Conservation (phyloP, 2,329 filamentous ascomycete species). For the Macrophomina pseudophaseolina region DNA sequence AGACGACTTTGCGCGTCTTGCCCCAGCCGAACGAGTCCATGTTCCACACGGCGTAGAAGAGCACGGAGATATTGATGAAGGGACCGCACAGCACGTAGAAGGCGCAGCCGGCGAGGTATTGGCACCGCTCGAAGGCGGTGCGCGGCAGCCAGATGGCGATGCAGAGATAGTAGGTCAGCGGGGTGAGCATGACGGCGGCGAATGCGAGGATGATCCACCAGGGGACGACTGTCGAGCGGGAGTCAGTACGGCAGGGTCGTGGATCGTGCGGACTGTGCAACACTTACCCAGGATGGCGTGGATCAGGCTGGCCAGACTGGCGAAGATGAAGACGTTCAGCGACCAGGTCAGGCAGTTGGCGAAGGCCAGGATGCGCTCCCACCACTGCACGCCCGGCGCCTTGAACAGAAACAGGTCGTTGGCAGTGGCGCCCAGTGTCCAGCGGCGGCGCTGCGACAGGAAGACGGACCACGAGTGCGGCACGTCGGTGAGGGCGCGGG, state of each 20-base stretch:
- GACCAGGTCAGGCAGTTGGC: constrained; percentile 53
- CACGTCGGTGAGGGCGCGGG: constrained; percentile 53
- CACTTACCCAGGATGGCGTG: constrained; percentile 28
- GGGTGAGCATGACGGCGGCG: constrained; percentile 37
- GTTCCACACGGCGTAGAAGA: constrained; percentile 50
- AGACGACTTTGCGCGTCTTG: constrained; percentile 43
- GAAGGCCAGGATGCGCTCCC: constrained; percentile 53
- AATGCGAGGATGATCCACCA: constrained; percentile 32
- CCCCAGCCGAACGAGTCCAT: constrained; percentile 56
- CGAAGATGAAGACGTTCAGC: constrained; percentile 34
- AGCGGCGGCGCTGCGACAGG: constrained; percentile 56
- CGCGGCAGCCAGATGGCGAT: constrained; percentile 38
- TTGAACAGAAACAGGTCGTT: constrained; percentile 59
- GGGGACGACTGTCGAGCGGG: constrained; percentile 17
- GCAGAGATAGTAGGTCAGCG: constrained; percentile 37
- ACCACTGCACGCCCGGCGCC: constrained; percentile 48
- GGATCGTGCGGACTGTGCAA: no score
- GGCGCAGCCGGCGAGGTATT: constrained; percentile 37
- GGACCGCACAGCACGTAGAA: constrained; percentile 40
- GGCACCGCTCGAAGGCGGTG: constrained; percentile 33
- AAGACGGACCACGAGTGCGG: constrained; percentile 47
- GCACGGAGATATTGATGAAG: constrained; percentile 51
- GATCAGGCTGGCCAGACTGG: constrained; percentile 34
- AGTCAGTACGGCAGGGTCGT: no score
- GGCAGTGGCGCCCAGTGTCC: constrained; percentile 55